Conservation (phyloP, 2,329 filamentous ascomycete species). For the Mycogone perniciosa region DNA sequence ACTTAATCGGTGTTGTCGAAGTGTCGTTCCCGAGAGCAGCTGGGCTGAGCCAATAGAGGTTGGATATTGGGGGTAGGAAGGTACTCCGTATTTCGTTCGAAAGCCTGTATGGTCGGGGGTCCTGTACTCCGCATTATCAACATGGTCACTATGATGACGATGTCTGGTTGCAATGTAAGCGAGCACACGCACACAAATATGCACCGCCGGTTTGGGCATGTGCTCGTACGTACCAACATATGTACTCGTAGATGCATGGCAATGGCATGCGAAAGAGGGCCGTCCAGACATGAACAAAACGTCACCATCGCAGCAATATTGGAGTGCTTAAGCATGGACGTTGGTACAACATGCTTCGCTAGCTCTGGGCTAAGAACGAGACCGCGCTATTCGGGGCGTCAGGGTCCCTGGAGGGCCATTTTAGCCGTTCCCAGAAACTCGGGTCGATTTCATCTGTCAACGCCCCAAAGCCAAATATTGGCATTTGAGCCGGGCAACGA, state of each 20-base stretch:
- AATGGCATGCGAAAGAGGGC: no score
- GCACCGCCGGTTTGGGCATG: no score
- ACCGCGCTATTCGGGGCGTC: slow-evolving; percentile 16
- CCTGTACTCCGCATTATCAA: background rate
- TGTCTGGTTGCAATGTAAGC: no score
- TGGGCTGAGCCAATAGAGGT: slow-evolving; percentile 5
- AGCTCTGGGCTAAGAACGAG: slow-evolving; percentile 16
- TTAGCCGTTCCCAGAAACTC: slow-evolving; percentile 35
- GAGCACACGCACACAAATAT: no score
- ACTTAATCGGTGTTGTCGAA: slow-evolving; percentile 7
- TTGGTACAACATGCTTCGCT: background rate
- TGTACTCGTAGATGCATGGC: no score
- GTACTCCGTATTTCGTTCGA: background rate
- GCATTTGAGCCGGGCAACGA: background rate
- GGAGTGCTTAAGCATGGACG: slow-evolving; percentile 1
- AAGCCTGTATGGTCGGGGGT: slow-evolving; percentile 3
- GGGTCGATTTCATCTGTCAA: slow-evolving; percentile 34
- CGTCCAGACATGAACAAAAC: no score
- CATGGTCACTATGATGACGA: no score
- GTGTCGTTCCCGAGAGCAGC: slow-evolving; percentile 1
- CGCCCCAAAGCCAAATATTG: slow-evolving; percentile 15
- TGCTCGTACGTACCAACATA: no score
- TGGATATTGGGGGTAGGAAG: background rate
- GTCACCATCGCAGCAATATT: no score
- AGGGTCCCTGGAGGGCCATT: slow-evolving; percentile 16